Percentiles rank a stretch among this genome's conserved stretches.
Conservation (phyloP, 208 protist species). For the Leishmania guyanensis region DNA sequence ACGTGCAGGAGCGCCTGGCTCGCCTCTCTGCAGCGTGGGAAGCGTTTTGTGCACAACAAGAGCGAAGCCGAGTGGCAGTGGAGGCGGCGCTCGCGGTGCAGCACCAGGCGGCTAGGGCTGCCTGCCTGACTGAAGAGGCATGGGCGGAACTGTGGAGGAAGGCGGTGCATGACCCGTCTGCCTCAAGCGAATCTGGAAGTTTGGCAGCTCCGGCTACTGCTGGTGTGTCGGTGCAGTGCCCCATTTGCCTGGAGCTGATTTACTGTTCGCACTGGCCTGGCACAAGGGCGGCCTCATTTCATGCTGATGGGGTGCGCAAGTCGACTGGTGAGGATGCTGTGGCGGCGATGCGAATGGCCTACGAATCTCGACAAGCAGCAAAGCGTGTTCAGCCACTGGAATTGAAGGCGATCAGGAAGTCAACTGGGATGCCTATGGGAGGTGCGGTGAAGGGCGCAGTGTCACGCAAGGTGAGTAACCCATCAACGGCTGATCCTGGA, state of each 20-base stretch:
- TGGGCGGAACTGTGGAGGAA: conserved; percentile 45
- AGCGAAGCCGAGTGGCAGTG: conserved; percentile 36
- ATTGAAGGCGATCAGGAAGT: not conserved
- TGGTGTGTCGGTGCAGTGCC: conserved; percentile 26
- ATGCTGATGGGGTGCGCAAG: not conserved
- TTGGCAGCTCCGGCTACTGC: not conserved
- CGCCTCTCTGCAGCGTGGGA: conserved; percentile 66
- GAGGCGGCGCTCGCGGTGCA: conserved; percentile 47
- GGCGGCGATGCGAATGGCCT: conserved; percentile 20
- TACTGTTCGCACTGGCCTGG: conserved; percentile 17
- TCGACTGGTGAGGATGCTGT: conserved; percentile 11
- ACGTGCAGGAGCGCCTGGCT: conserved; percentile 58
- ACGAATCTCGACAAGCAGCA: conserved; percentile 14
- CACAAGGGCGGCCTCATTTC: not conserved
- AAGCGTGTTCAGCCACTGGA: not conserved
- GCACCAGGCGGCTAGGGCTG: conserved; percentile 52
- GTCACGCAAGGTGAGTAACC: not conserved
- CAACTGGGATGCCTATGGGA: not conserved
- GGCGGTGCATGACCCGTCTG: conserved; percentile 3
- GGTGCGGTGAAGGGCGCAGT: not conserved
- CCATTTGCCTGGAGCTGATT: conserved; percentile 67
- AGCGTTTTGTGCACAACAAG: conserved; percentile 45
- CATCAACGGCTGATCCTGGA: not conserved
- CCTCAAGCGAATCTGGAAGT: too few species aligned
- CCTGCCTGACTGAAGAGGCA: conserved; percentile 50